phyloP scores from a whole-genome alignment of 2,329 filamentous ascomycete genomes.

The Scopulariopsis brevicaulis region DNA sequence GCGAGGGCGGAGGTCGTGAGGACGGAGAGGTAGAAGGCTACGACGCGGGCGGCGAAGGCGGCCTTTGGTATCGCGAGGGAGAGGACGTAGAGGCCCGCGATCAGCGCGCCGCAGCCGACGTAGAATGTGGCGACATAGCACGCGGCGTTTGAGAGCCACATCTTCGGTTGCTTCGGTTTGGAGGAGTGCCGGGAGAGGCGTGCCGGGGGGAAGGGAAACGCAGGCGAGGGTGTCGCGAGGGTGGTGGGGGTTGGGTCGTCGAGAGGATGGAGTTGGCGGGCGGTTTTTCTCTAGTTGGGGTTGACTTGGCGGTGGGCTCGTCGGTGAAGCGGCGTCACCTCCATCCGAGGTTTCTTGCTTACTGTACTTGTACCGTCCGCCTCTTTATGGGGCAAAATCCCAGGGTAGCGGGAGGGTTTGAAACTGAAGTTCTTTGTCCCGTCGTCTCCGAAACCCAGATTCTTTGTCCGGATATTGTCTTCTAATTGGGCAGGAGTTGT shows the following conservation, averaged over 20 bases:
- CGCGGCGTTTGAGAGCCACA: conserved; percentile 20
- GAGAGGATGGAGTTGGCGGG: not conserved
- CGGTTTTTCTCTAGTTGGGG: not conserved
- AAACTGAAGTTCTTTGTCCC: not conserved
- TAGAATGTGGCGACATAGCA: conserved; percentile 3
- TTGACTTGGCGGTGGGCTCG: not conserved
- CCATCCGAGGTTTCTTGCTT: not conserved
- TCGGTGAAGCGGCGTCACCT: not conserved
- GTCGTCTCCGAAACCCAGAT: too few relatives aligned
- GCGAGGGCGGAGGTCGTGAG: conserved; percentile 58
- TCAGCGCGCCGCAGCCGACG: not conserved
- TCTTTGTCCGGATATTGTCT: not conserved
- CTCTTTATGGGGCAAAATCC: not conserved
- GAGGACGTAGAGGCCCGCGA: conserved; percentile 35
- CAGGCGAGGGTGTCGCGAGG: not conserved
- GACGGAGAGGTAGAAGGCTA: conserved; percentile 55
- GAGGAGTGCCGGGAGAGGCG: conserved; percentile 16
- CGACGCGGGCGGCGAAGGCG: conserved; percentile 57
- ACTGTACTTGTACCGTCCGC: not conserved
- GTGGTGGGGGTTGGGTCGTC: not conserved
- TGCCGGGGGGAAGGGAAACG: not conserved
- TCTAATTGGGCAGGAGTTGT: not conserved
- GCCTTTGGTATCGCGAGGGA: conserved; percentile 46
- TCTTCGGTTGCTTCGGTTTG: conserved; percentile 15
- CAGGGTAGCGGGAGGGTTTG: not conserved